Evolutionary conservation across 768 basidiomycete genomes (phyloP), one percentile per base, ranked within the genome.

Genomic region (Xerocomus brunneocitrinus): DNA sequence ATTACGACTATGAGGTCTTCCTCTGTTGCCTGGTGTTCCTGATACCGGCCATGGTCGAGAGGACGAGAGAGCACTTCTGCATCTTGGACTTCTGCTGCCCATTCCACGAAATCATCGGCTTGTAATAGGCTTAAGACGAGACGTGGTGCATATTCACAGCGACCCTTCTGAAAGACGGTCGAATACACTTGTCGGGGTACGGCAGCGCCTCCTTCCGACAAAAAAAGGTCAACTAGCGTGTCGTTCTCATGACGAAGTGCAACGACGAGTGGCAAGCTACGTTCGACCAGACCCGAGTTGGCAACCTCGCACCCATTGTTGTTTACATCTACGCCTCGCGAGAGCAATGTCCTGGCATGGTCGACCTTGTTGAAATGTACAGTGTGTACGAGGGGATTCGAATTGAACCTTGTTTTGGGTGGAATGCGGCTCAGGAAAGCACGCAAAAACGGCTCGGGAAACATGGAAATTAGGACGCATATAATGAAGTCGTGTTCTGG

Each of bases 301-400:
- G 34, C 13, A 4, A 8, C 13, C 5, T 22, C 31, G 13, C 31
- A 24, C 8, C 45, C 45, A 14, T 10, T 34, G 22, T 10, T 13
- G 13, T 34, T 46, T n/a, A 49, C 48, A 28, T 46, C 30, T 9
- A 41, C 31, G 4, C 51, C 51, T 46, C 28, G 28, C 6, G 30
- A 35, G 5, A 53, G 24, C 10, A 53, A 39, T 4, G 31, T 27
- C 38, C 13, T n/a, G 10, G 46, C 31, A 10, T 53, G 52, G 8
- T 53, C 36, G 12, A 39, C 10, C 46, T 47, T 47, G 19, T 32
- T 14, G 13, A 53, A 42, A 31, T 47, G 46, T 9, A 31, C 39
- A 25, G 46, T 39, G 25, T 53, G 45, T 12, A 53, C 22, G 1
- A 53, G 46, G 4, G 52, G 52, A 40, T 47, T 53, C 3, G 52